phyloP scores from a whole-genome alignment of 192 early-diverging fungal genomes.

The Backusella westeae region DNA sequence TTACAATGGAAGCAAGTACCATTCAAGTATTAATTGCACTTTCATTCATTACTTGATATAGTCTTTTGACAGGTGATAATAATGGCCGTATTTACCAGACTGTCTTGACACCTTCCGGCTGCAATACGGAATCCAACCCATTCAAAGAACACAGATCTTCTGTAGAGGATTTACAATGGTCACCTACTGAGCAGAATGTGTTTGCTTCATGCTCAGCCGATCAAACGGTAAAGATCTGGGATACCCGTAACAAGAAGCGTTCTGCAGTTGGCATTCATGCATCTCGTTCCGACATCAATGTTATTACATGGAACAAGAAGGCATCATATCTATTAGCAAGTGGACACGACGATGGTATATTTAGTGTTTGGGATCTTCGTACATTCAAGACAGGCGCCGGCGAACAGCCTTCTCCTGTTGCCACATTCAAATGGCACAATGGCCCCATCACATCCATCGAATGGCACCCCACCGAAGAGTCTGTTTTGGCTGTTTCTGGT shows the following conservation, averaged over 20 bases:
- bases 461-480: constrained; percentile 93
- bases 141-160: constrained; percentile 84
- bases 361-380: constrained; percentile 96
- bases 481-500: constrained; percentile 85
- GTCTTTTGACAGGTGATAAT: constrained; percentile 87
- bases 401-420: constrained; percentile 67
- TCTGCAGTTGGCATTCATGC: constrained; percentile 78
- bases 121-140: constrained; percentile 69
- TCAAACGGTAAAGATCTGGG: constrained; percentile 94
- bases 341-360: constrained; percentile 89
- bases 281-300: constrained; percentile 91
- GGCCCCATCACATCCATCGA: constrained; percentile 93
- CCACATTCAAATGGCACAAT: constrained; percentile 94
- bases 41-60: constrained; percentile 17
- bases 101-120: constrained; percentile 58
- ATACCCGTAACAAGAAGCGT: constrained; percentile 76
- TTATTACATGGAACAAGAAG: constrained; percentile 93
- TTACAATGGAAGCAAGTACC: neutral
- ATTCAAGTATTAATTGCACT: neutral
- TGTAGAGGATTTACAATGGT: constrained; percentile 98
- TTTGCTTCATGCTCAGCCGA: constrained; percentile 94
- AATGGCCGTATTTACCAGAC: constrained; percentile 82
- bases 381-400: constrained; percentile 38
- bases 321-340: constrained; percentile 86
- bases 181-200: constrained; percentile 81